These are phyloP conservation scores for Xylaria grammica DNA, from an alignment of 495 filamentous ascomycete species.

Conservation along the genomic window DNA sequence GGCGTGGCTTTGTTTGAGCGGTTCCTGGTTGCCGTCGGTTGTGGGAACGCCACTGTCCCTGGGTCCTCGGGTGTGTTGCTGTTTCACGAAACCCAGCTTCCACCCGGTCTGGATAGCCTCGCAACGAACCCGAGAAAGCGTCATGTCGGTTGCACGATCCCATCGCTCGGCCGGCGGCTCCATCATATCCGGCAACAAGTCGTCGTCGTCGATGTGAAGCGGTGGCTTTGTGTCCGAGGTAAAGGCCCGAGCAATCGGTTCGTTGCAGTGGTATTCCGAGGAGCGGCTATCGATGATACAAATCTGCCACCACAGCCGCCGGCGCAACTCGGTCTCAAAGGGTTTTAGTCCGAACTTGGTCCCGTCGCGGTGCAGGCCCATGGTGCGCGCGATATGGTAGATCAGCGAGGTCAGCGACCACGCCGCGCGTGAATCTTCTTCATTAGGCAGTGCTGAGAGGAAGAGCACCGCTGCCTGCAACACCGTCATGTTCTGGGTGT, in stretches of 20 bases:
- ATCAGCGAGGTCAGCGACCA: slow-evolving; percentile 50
- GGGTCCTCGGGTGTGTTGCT: background rate
- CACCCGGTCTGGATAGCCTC: slow-evolving; percentile 39
- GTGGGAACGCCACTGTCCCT: slow-evolving; percentile 40
- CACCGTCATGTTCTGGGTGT: slow-evolving; percentile 43
- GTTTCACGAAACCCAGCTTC: slow-evolving; percentile 12
- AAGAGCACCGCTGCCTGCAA: slow-evolving; percentile 48
- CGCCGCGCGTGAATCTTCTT: slow-evolving; percentile 39
- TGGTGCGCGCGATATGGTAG: slow-evolving; percentile 48
- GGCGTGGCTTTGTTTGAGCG: slow-evolving; percentile 48
- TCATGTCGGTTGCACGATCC: slow-evolving; percentile 62
- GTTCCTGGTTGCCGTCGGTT: slow-evolving; percentile 31
- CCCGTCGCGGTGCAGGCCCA: slow-evolving; percentile 59
- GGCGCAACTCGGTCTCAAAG: slow-evolving; percentile 66
- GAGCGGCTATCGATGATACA: slow-evolving; percentile 59
- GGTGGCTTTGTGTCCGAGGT: slow-evolving; percentile 43
- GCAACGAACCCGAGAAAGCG: slow-evolving; percentile 55
- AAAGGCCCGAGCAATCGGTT: slow-evolving; percentile 46
- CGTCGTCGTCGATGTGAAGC: slow-evolving; percentile 49
- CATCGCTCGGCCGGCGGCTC: slow-evolving; percentile 46
- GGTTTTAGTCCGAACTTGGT: slow-evolving; percentile 55
- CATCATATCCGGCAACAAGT: slow-evolving; percentile 49
- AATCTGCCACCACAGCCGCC: slow-evolving; percentile 68
- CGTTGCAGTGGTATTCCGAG: slow-evolving; percentile 60
- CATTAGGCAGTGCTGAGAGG: slow-evolving; percentile 36